Evolutionary conservation across 768 basidiomycete species (phyloP).

Genomic region (Hygrophorus pudorinus): DNA sequence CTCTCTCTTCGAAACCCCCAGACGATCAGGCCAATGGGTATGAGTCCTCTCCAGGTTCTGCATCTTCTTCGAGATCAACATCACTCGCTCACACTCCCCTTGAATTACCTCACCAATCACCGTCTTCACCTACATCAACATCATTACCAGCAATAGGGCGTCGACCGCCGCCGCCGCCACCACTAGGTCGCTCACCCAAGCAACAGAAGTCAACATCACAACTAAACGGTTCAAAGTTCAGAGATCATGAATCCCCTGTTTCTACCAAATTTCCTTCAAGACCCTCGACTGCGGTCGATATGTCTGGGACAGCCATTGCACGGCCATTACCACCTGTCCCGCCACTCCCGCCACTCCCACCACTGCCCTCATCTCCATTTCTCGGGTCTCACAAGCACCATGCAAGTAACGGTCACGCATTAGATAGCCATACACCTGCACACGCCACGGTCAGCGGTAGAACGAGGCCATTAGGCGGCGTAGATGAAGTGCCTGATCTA

Average conservation of each 20-base stretch:
- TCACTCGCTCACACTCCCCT: slow-evolving; percentile 3
- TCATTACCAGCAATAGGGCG: slow-evolving; percentile 11
- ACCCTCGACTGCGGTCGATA: slow-evolving; percentile 11
- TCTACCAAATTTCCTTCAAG: background rate
- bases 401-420: slow-evolving; percentile 12
- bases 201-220: slow-evolving; percentile 5
- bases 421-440: background rate
- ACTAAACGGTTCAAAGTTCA: slow-evolving; percentile 2
- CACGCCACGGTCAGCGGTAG: background rate
- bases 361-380: slow-evolving; percentile 7
- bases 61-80: slow-evolving; percentile 8
- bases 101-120: slow-evolving; percentile 10
- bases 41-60: slow-evolving; percentile 12
- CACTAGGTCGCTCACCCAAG: slow-evolving; percentile 11
- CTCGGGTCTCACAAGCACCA: slow-evolving; percentile 7
- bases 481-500: slow-evolving; percentile 1
- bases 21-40: slow-evolving; percentile 5
- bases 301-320: slow-evolving; percentile 1
- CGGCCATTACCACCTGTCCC: slow-evolving; percentile 7
- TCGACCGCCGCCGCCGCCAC: slow-evolving; percentile 15
- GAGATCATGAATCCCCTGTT: background rate
- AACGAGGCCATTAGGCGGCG: background rate
- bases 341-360: slow-evolving; percentile 9
- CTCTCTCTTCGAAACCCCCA: background rate
- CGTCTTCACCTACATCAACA: slow-evolving; percentile 16